Evolutionary conservation across 2,329 filamentous ascomycete genomes (phyloP), one percentile per base, ranked within the genome.

Genomic region (Ophiobolus disseminans): DNA sequence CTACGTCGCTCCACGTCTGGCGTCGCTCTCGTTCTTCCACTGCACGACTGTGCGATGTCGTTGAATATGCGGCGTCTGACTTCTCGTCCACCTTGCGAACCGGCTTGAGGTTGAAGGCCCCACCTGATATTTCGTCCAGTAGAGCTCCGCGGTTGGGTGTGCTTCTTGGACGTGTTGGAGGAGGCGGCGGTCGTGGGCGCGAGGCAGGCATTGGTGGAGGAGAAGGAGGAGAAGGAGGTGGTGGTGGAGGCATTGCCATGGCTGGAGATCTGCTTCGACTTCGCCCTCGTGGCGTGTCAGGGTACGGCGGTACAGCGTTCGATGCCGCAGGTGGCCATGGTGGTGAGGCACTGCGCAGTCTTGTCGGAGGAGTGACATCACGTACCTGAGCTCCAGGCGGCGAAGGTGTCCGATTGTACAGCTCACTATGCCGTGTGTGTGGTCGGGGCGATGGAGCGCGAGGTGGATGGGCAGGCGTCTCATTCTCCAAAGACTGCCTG

Each of bases 1-100:
- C 39, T 10, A 19, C 23, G 8, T n/a, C 14, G 14, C n/a, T 17
- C 26, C 23, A 31, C 30, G 30, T n/a, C n/a, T 45, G 34, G 5
- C 7, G 22, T 22, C 38, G 26, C 13, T 50, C 43, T 11, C 36
- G 28, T 5, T 47, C 44, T 32, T 51, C 40, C 1, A 51, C 44
- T 2, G 10, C 34, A 2, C 21, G 21, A 26, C 47, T 50, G 34
- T 55, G 48, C 5, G 30, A 11, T 6, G 51, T 51, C 19, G 37
- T 23, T 8, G 30, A 16, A 38, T 55, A 55, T 1, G 16, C 20
- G 25, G 20, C 16, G 16, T 36, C 26, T 14, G n/a, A 13, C 10
- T 21, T 20, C 21, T 7, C 11, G n/a, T 30, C 30, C 2, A 47
- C 37, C 13, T 21, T 40, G 37, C 44, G 44, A 3, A 47, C 22